Percentiles rank a stretch among this genome's conserved stretches.
Evolutionary conservation across 352 stramenopile genomes (phyloP).

Genomic region (Saprolegnia parasitica): DNA sequence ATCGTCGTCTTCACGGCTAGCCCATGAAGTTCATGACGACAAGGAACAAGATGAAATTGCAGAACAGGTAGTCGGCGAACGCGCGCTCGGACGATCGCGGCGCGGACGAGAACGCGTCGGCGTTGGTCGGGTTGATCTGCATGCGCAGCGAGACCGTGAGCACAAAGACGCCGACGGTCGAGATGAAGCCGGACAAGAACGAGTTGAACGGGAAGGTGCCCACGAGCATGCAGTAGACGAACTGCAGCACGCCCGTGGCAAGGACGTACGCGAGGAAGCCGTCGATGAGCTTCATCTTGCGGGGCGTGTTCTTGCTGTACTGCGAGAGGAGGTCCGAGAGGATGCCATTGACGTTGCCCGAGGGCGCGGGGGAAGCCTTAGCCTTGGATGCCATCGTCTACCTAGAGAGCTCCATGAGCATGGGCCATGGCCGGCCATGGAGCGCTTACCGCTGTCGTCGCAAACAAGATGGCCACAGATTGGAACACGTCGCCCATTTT

Average conservation of each 20-base stretch:
- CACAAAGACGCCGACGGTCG: constrained; percentile 87
- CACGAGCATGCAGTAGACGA: constrained; percentile 88
- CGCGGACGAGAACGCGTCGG: constrained; percentile 49
- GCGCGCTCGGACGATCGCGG: constrained; percentile 72
- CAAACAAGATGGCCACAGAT: constrained; percentile 11
- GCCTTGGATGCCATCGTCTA: constrained; percentile 13
- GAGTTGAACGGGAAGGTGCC: constrained; percentile 91
- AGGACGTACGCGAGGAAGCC: constrained; percentile 87
- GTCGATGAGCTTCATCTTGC: constrained; percentile 89
- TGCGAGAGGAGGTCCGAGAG: constrained; percentile 53
- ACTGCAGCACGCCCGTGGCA: constrained; percentile 83
- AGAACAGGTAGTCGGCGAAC: constrained; percentile 90
- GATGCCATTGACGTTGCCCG: constrained; percentile 4
- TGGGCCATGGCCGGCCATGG: background rate
- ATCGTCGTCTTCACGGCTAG: constrained; percentile 33
- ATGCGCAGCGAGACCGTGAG: constrained; percentile 86
- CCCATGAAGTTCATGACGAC: constrained; percentile 93
- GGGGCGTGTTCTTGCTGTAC: constrained; percentile 80
- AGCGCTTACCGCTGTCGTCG: background rate
- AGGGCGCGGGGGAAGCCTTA: background rate
- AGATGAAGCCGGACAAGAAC: constrained; percentile 88
- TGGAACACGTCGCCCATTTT: constrained; percentile 15
- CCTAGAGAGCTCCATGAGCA: background rate
- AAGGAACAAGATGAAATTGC: constrained; percentile 91
- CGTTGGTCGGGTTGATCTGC: constrained; percentile 86